Base-by-base conservation (phyloP, 208 protist species). In the Vickermania ingenoplastis region DNA sequence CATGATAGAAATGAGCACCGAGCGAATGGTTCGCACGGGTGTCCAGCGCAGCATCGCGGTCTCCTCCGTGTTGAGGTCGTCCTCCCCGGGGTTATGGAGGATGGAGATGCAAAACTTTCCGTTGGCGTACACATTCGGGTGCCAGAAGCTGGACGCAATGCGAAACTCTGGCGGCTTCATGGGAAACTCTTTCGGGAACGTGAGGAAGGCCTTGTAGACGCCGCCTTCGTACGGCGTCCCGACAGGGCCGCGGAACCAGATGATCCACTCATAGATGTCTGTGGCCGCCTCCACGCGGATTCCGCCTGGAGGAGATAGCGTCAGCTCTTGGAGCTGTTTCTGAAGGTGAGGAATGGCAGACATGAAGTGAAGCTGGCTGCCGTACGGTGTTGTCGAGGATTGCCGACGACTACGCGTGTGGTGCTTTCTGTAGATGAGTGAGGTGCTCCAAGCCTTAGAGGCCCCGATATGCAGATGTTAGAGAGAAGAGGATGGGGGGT, bases 71-170 rank as follows among this genome's bases (percentile, higher is more conserved):
- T 89, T 96, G 72, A 91, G 91, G 61, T 91, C 90, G 71, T 99
- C 97, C 29, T 97, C 96, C 36, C 97, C 97, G 0, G 97, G 97
- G 4, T 96, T 82, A 64, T 99, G 97, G 27, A 99, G 84, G 68
- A 99, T 99, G 51, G 87, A 97, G 65, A 99, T 99, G 81, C 98
- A 99, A 51, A 99, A 96, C 17, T 77, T 68, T 1, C 97, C 97
- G 53, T 98, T 89, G 5, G 62, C 41, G 62, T 98, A 99, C 30
- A 94, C 85, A 65, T 99, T 99, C n/a, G 97, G 97, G 79, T 99
- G 97, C 93, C 95, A 99, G 67, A 99, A 97, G 13, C 78, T 78
- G 1, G 92, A 97, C 2, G 93, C 61, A 53, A 99, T 97, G 25
- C 82, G 79, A 58, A 99, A 92, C 4, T 73, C 78, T 0, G 97